Evolutionary conservation across 1,284 basidiomycete genomes (phyloP), one percentile per base, ranked within the genome.

Genomic region (Pyrrhoderma noxium): DNA sequence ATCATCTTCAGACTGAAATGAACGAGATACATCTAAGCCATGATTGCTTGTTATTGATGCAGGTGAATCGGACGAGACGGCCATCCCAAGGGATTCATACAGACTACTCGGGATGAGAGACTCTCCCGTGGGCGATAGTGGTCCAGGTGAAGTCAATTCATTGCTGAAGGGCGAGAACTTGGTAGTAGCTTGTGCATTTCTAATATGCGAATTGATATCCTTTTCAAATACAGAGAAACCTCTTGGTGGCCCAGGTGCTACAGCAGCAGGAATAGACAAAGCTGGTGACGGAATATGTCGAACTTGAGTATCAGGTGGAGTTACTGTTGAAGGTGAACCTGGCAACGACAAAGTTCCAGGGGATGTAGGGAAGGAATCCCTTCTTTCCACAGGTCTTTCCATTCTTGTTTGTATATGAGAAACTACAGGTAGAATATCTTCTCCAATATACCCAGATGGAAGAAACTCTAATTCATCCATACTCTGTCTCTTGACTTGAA

Each of bases 101-200:
- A 83, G 67, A 57, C 75, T 73, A 45, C 72, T 73, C 27, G 80
- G 77, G 53, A 85, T 78, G 50, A 77, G 67, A n/a, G 73, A 73
- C 47, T 75, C 67, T 4, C 73, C 70, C 11, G 70, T 68, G 3
- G 73, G 73, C 21, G 71, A 70, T 14, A 68, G 47, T 60, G 80
- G 80, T 31, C 49, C 49, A 19, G 67, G 61, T 18, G 67, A 63
- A 11, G 59, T 55, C 39, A 64, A 64, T 40, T 62, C 56, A 22
- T 62, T 59, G 38, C 44, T 50, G 41, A 55, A 55, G 13, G 53
- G 53, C 7, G 53, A 36, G 41, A 55, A 55, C 23, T n/a, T 46
- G 16, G 38, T 31, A 31, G 35, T 37, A 3, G 53, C 8, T 16
- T 25, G 35, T 11, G 47, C 23, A 19, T 27, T 35, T 18, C 44